Base-by-base conservation (phyloP, 768 basidiomycete genomes). In the Amanita subjunquillea region DNA sequence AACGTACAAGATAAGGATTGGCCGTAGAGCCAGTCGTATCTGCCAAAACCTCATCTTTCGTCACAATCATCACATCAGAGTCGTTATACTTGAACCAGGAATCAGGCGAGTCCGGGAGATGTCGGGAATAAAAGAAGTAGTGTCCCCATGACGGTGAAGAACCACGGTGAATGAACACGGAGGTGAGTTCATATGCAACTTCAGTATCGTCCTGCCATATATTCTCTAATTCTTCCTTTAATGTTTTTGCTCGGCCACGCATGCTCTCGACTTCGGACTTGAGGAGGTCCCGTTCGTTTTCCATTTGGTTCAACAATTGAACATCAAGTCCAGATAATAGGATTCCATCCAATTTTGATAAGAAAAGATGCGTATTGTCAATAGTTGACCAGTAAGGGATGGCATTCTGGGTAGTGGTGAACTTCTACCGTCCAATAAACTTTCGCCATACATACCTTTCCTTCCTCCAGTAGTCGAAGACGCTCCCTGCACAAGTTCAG, bases 71-170 rank as follows among this genome's bases (percentile, higher is more conserved):
- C 7, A 98, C 91, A 54, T 80, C 82, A 36, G 90, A 90, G 63
- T 97, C 94, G 63, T 97, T 97, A 70, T 95, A 92, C 69, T 95
- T 95, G 77, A 93, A 91, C 91, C 93, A 97, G 41, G 77, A 75
- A 53, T 96, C 86, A 9, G 84, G 83, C 22, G 80, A 68, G 45
- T 80, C 78, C 1, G 92, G 94, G 12, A 96, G 72, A 64, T 91
- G 77, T 38, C 92, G 78, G 51, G 93, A 90, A 65, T 95, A 96
- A 67, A 97, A 91, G 74, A 92, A 98, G 67, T 96, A 96, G 64
- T 96, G 94, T 3, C 92, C 92, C 69, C 82, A 92, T 6, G 86
- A 87, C 2, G 90, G 83, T 15, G 83, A 87, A 50, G 84, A 78
- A 45, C 93, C 94, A 27, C 94, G 85, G 66, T 98, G 94, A 55